Evolutionary conservation across 176 grass and related monocot genomes (phyloP).

Genomic region (Tillandsia leiboldiana): DNA sequence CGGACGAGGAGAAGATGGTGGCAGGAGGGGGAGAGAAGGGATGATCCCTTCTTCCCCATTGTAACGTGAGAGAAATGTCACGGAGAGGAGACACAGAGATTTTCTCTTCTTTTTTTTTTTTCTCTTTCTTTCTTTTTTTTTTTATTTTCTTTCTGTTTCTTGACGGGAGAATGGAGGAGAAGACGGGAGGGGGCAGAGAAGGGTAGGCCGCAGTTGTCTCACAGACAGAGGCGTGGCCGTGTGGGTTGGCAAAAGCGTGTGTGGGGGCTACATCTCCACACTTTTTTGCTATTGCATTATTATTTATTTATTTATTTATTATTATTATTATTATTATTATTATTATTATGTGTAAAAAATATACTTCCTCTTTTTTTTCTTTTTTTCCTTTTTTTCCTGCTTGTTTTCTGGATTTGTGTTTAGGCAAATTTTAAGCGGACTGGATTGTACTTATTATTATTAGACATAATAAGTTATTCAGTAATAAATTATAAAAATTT

Average conservation of each 20-base stretch:
- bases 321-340: too few species aligned
- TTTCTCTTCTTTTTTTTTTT: not conserved
- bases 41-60: slow-evolving; percentile 38
- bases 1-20: not conserved
- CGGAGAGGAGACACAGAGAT: not conserved
- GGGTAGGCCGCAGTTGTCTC: not conserved
- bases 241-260: slow-evolving; percentile 3
- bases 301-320: too few species aligned
- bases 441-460: too few species aligned
- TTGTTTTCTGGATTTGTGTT: too few species aligned
- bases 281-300: too few species aligned
- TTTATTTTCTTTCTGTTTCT: not conserved
- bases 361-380: too few species aligned
- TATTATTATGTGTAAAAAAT: too few species aligned
- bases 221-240: not conserved
- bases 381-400: too few species aligned
- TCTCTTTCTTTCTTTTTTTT: not conserved
- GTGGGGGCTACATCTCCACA: not conserved
- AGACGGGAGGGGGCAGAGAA: not conserved
- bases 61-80: slow-evolving; percentile 5
- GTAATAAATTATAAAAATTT: too few species aligned
- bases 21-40: slow-evolving; percentile 10
- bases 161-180: not conserved
- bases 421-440: too few species aligned
- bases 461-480: too few species aligned